Base-by-base conservation (phyloP, 1,284 basidiomycete species). In the Marasmius tenuissimus region DNA sequence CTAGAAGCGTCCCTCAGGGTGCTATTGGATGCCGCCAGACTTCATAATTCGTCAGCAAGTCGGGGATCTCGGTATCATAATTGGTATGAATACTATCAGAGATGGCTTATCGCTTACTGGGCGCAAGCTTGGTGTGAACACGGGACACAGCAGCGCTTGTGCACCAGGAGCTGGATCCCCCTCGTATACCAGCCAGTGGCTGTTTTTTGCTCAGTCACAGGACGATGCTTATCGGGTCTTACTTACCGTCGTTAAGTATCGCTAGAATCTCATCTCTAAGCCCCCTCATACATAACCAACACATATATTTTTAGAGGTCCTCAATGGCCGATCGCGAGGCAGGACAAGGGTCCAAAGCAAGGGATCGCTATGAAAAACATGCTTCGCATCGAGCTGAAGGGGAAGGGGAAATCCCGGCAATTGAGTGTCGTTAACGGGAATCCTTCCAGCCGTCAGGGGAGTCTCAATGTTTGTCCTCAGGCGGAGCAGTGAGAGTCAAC, bases 221-320 rank as follows among this genome's bases (percentile, higher is more conserved):
- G 57, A 58, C 20, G 47, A 27, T 37, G 42, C 57, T 9, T 66
- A 63, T 7, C 48, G 18, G 37, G 45, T n/a, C 45, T 53, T 27
- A 39, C 49, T n/a, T 64, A 65, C 48, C 16, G 42, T 38, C 60
- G 63, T 3, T 63, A 61, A 11, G 61, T 58, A 35, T 67, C 64
- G 49, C 22, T 64, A 16, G 65, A 66, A 35, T 62, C 61, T 3
- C 35, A 54, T 54, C 34, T 34, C 35, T n/a, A 33, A 10, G 52
- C 34, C 34, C 56, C 57, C 9, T 59, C 61, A 8, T 53, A 58
- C 37, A 40, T 58, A 16, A 48, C 57, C 8, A 33, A 56, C 22
- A 39, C 60, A 22, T 58, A 63, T 63, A 39, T 59, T 2, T 40
- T 59, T 27, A 48, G 54, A 37, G 38, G 40, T 38, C 61, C 58